A percentile compares a stretch with the other conserved stretches of the same genome.
phyloP scores from a whole-genome alignment of 345 rosid species.

The Boechera divaricarpa region DNA sequence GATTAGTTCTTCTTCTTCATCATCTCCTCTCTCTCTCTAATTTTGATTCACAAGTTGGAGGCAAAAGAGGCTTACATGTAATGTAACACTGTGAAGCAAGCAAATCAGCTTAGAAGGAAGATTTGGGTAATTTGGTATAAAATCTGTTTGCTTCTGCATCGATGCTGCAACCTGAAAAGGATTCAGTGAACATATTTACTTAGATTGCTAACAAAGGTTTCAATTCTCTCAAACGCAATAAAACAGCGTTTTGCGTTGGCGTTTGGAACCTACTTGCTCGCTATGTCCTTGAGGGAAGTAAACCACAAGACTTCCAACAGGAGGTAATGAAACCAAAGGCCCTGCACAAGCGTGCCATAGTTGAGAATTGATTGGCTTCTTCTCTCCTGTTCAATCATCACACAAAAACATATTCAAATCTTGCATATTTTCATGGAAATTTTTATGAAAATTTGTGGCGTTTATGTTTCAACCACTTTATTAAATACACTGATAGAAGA shows the following conservation, averaged over 20 bases:
- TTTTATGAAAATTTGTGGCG: conserved; percentile 1
- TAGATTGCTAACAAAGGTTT: neutral
- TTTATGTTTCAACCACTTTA: conserved; percentile 32
- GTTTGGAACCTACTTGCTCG: conserved; percentile 67
- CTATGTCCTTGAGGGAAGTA: conserved; percentile 99
- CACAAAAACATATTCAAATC: conserved; percentile 8
- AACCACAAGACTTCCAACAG: conserved; percentile 90
- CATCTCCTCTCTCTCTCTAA: neutral
- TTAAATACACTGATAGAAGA: conserved; percentile 37
- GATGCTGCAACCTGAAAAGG: conserved; percentile 86
- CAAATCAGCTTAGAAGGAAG: conserved; percentile 90
- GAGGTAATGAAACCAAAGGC: conserved; percentile 91
- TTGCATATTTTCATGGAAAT: conserved; percentile 11
- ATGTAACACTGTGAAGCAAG: conserved; percentile 76
- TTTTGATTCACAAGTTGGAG: conserved; percentile 4
- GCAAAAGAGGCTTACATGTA: conserved; percentile 61
- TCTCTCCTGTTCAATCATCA: conserved; percentile 66
- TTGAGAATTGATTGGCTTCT: conserved; percentile 80
- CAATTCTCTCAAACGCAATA: neutral
- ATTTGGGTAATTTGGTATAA: conserved; percentile 87
- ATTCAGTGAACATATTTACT: neutral
- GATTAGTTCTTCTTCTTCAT: conserved; percentile 24
- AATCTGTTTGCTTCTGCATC: conserved; percentile 78
- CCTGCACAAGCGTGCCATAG: conserved; percentile 99
- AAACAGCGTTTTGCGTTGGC: neutral